Percentiles rank a stretch among this genome's conserved stretches.
phyloP scores from a whole-genome alignment of 2,329 filamentous ascomycete species.

The Trichoderma brevicompactum region DNA sequence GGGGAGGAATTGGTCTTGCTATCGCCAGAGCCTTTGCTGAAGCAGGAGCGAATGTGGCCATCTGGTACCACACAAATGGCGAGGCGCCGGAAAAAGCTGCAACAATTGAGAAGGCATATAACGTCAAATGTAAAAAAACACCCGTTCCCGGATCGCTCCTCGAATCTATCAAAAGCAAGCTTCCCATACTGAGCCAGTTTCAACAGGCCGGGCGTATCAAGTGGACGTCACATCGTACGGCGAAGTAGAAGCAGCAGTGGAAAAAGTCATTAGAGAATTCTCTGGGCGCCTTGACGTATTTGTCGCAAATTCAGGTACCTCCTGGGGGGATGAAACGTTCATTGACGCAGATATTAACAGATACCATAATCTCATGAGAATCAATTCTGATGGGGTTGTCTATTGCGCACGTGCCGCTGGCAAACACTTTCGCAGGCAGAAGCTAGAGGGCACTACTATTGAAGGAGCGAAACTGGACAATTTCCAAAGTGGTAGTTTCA shows the following conservation, averaged over 20 bases:
- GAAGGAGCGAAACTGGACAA: neutral
- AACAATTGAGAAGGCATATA: neutral
- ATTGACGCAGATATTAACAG: conserved; percentile 41
- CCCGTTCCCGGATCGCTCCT: no score
- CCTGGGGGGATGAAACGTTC: conserved; percentile 17
- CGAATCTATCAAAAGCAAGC: neutral
- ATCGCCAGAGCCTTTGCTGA: conserved; percentile 7
- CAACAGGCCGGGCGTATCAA: conserved; percentile 28
- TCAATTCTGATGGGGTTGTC: conserved; percentile 76
- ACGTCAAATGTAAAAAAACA: conserved; percentile 9
- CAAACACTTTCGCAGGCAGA: conserved; percentile 70
- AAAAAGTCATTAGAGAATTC: conserved; percentile 39
- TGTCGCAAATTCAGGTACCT: conserved; percentile 41
- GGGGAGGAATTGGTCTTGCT: conserved; percentile 17
- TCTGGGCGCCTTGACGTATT: conserved; percentile 40
- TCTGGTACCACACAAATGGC: conserved; percentile 8
- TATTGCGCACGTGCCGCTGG: conserved; percentile 75
- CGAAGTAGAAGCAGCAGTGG: conserved; percentile 38
- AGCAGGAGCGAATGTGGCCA: conserved; percentile 14
- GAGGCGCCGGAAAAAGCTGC: conserved; percentile 7
- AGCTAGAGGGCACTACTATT: conserved; percentile 67
- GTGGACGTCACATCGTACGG: conserved; percentile 31
- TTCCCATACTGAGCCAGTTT: neutral
- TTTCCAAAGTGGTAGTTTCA: conserved; percentile 14
- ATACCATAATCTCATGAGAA: conserved; percentile 44